Evolutionary conservation across 306 rosid species (phyloP).

Genomic region (Myrica gale): DNA sequence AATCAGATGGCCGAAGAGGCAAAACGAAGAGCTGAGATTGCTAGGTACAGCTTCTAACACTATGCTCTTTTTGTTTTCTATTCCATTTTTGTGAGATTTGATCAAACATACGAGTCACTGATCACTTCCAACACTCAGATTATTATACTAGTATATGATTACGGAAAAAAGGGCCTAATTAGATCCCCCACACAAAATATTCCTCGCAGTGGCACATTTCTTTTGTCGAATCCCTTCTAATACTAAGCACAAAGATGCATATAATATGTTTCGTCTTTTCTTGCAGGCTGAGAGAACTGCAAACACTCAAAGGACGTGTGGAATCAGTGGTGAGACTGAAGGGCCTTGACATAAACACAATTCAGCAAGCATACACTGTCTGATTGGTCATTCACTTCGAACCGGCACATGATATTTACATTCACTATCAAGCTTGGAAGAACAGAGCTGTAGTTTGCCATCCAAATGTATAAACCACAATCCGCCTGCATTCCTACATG

Average conservation of each 20-base stretch:
- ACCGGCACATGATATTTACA: background rate
- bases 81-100: background rate
- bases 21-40: conserved; percentile 78
- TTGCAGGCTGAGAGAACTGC: conserved; percentile 64
- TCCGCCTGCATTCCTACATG: background rate
- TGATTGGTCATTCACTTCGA: conserved; percentile 16
- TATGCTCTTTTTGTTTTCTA: background rate
- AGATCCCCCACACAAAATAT: too few relatives aligned
- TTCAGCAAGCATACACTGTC: conserved; percentile 67
- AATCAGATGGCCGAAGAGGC: conserved; percentile 89
- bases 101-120: too few relatives aligned
- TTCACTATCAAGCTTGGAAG: background rate
- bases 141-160: too few relatives aligned
- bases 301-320: conserved; percentile 72
- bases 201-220: too few relatives aligned
- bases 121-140: too few relatives aligned
- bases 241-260: background rate
- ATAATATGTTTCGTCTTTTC: background rate
- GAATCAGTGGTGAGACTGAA: conserved; percentile 74
- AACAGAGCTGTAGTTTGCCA: background rate
- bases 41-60: conserved; percentile 43
- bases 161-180: too few relatives aligned
- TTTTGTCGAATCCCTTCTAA: too few relatives aligned
- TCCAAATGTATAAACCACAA: background rate
- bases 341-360: conserved; percentile 65